Percentiles rank a stretch among this genome's conserved stretches.
These are phyloP conservation scores for Chrysanthemum lavandulifolium DNA, from an alignment of 129 eudicot genomes.

Conservation along the genomic window DNA sequence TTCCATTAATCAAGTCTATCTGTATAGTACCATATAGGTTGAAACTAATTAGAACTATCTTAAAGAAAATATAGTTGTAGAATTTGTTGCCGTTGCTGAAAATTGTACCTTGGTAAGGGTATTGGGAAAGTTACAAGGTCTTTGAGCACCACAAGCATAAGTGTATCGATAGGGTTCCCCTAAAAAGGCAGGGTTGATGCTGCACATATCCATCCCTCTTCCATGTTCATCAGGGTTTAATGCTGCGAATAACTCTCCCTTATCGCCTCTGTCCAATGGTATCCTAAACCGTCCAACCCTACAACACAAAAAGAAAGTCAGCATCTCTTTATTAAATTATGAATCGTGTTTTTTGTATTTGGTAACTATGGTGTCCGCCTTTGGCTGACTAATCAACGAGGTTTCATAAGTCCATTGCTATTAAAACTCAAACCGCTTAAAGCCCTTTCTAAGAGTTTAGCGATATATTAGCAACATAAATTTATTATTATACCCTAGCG, in stretches of 20 bases:
- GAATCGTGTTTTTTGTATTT: too few relatives aligned
- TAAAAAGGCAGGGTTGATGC: slow-evolving; percentile 71
- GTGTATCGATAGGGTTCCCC: slow-evolving; percentile 88
- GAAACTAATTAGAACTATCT: background rate
- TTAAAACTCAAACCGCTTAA: too few relatives aligned
- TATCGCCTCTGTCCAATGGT: slow-evolving; percentile 84
- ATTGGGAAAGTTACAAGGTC: slow-evolving; percentile 97
- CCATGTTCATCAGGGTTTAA: slow-evolving; percentile 92
- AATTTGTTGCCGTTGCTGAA: background rate
- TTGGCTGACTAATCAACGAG: too few relatives aligned
- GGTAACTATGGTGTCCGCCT: too few relatives aligned
- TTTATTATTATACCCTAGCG: too few relatives aligned
- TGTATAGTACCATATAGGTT: slow-evolving; percentile 17
- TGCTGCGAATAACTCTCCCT: slow-evolving; percentile 79
- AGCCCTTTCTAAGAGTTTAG: too few relatives aligned
- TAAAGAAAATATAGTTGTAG: background rate
- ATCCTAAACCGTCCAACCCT: slow-evolving; percentile 91
- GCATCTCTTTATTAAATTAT: too few relatives aligned
- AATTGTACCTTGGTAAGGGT: slow-evolving; percentile 85
- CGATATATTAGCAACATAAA: too few relatives aligned
- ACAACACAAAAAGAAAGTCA: background rate
- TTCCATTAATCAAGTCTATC: slow-evolving; percentile 70
- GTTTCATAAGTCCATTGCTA: too few relatives aligned
- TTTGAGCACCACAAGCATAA: slow-evolving; percentile 90
- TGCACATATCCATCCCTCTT: slow-evolving; percentile 94